These are phyloP conservation scores for Nigrospora sphaerica DNA, from an alignment of 2,329 filamentous ascomycete species.

Conservation along the genomic window DNA sequence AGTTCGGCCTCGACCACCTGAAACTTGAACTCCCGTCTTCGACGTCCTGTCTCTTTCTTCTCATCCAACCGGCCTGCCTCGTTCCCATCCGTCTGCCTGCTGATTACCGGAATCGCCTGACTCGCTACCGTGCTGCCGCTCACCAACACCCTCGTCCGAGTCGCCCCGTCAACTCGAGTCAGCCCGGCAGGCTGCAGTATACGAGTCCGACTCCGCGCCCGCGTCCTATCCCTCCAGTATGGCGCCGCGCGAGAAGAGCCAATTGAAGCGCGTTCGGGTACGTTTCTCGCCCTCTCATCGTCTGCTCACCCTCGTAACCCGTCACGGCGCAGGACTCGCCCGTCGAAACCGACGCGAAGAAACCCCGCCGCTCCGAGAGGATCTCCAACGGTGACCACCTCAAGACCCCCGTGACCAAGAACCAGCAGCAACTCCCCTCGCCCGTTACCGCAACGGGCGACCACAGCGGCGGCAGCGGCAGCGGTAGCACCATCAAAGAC, in stretches of 20 bases:
- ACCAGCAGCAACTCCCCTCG: constrained; percentile 68
- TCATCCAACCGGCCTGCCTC: too few species aligned
- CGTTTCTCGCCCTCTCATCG: constrained; percentile 23
- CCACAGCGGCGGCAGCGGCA: constrained; percentile 54
- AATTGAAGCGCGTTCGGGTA: constrained; percentile 77
- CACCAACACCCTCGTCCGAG: not conserved
- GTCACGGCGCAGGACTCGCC: constrained; percentile 52
- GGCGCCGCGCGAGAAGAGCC: constrained; percentile 68
- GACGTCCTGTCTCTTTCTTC: too few species aligned
- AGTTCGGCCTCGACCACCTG: not conserved
- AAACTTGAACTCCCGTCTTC: too few species aligned
- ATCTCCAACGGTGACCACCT: constrained; percentile 41
- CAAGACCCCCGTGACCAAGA: constrained; percentile 51
- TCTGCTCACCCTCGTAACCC: constrained; percentile 12
- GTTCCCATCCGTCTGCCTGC: too few species aligned
- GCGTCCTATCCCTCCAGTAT: constrained; percentile 25
- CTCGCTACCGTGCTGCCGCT: not conserved
- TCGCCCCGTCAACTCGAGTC: not conserved
- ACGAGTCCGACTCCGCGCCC: not conserved
- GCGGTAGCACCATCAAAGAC: constrained; percentile 15
- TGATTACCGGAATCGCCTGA: too few species aligned
- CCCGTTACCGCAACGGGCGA: constrained; percentile 60
- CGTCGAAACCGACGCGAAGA: constrained; percentile 64
- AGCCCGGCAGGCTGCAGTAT: not conserved
- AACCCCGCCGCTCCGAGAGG: constrained; percentile 72